Base-by-base conservation (phyloP, 2,329 filamentous ascomycete species). In the Trichoderma harzianum region DNA sequence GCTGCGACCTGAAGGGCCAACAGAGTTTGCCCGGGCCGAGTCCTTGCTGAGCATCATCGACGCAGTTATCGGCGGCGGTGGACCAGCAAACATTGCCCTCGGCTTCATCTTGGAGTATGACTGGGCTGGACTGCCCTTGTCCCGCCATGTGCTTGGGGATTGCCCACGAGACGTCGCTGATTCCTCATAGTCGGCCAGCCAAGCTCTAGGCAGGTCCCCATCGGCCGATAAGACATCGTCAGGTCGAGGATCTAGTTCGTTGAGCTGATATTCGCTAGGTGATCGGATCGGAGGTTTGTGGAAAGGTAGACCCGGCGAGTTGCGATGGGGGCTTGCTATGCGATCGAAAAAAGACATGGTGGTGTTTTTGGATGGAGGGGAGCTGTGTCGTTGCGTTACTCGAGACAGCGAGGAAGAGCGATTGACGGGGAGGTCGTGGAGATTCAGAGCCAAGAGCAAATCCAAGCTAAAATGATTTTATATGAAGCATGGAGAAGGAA, bases 51-150 rank as follows among this genome's bases (percentile, higher is more conserved):
- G 69, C 24, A 84, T 72, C 3, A 82, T 79, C 0, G 86, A 86
- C 7, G 79, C 74, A 1, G 84, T 82, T 70, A 88, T 87, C 5
- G 86, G 86, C 1, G 86, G 85, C 0, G 86, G 86, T 0, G 86
- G 86, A 1, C 85, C 85, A 3, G 79, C 76, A 71, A 87, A 88
- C 58, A 87, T 80, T 3, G 69, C 78, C 14, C 77, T 80, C 10
- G 75, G 75, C 63, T 77, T 81, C 26, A 72, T 73, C 68, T 79
- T 81, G 7, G 80, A 80, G 11, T 78, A 74, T 1, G 82, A 82
- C 14, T 75, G 78, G 7, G 74, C 73, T 32, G 76, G 78, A 73
- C 77, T 81, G 63, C 73, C 75, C 63, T 75, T 77, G 60, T 75
- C 75, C 32, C 71, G 67, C 73, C 75, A 76, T n/a, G 73, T 66